Percentiles rank a stretch among this genome's conserved stretches.
Conservation (phyloP, 495 filamentous ascomycete genomes). For the Xylaria grammica region DNA sequence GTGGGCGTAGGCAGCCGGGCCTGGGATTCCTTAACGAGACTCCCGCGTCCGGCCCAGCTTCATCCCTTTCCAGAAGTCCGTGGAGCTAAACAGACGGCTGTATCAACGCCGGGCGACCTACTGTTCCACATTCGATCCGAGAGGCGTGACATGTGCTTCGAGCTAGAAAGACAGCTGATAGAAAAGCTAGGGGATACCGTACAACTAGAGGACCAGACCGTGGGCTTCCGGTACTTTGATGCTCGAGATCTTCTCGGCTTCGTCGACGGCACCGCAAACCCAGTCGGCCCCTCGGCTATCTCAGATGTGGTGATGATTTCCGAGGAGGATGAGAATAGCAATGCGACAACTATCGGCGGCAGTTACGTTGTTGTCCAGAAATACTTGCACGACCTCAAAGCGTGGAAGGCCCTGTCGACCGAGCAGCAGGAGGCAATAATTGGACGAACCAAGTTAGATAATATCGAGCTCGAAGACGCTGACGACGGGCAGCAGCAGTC, state of each 20-base stretch:
- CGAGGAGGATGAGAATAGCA: slow-evolving; percentile 52
- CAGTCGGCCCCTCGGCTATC: slow-evolving; percentile 45
- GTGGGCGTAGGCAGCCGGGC: slow-evolving; percentile 58
- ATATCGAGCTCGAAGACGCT: slow-evolving; percentile 60
- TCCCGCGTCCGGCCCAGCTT: slow-evolving; percentile 56
- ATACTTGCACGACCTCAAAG: slow-evolving; percentile 58
- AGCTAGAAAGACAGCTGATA: slow-evolving; percentile 61
- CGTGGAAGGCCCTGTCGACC: slow-evolving; percentile 50
- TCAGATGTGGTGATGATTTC: slow-evolving; percentile 45
- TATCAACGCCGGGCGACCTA: slow-evolving; percentile 60
- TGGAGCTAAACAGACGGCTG: slow-evolving; percentile 51
- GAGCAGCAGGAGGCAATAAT: slow-evolving; percentile 63
- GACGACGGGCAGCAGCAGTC: slow-evolving; percentile 50
- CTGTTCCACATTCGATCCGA: slow-evolving; percentile 64
- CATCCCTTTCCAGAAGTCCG: slow-evolving; percentile 55
- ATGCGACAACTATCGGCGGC: slow-evolving; percentile 46
- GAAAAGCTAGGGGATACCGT: slow-evolving; percentile 54
- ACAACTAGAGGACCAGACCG: slow-evolving; percentile 55
- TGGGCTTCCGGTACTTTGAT: slow-evolving; percentile 65
- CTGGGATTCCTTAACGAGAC: slow-evolving; percentile 53
- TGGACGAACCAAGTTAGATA: slow-evolving; percentile 61
- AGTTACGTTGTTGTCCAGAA: slow-evolving; percentile 66
- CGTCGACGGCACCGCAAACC: slow-evolving; percentile 65
- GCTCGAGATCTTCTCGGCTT: slow-evolving; percentile 64
- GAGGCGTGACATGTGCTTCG: slow-evolving; percentile 62